phyloP scores from a whole-genome alignment of 768 basidiomycete species.

The Tubosaeta brunneosetosa region DNA sequence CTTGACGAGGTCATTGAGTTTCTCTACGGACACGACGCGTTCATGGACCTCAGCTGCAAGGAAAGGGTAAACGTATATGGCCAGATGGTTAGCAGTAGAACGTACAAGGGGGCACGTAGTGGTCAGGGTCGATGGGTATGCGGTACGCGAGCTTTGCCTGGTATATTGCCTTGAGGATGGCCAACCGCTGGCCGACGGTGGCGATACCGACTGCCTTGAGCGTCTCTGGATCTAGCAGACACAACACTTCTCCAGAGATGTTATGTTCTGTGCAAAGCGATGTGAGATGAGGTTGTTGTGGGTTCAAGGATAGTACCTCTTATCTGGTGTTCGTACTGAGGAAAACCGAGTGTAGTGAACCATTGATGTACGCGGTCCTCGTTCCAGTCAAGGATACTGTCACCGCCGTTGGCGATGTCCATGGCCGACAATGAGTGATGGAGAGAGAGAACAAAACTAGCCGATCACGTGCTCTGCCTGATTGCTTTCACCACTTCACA shows the following conservation, averaged over 20 bases:
- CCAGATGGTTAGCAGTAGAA: slow-evolving; percentile 5
- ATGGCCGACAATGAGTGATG: slow-evolving; percentile 14
- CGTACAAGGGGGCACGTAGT: slow-evolving; percentile 89
- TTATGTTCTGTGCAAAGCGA: slow-evolving; percentile 62
- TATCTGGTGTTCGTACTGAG: slow-evolving; percentile 81
- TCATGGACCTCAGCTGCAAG: slow-evolving; percentile 55
- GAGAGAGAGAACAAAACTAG: slow-evolving; percentile 4
- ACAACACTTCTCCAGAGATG: slow-evolving; percentile 87
- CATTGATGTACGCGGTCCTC: slow-evolving; percentile 77
- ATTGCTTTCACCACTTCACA: no score
- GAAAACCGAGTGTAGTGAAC: slow-evolving; percentile 71
- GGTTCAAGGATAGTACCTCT: slow-evolving; percentile 45
- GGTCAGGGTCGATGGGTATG: slow-evolving; percentile 75
- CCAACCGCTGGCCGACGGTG: slow-evolving; percentile 88
- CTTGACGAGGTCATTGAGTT: slow-evolving; percentile 58
- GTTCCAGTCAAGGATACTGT: slow-evolving; percentile 59
- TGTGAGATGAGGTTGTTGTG: slow-evolving; percentile 2
- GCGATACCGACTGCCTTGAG: slow-evolving; percentile 83
- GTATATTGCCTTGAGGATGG: slow-evolving; percentile 91
- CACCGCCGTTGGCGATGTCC: slow-evolving; percentile 27
- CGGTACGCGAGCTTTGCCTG: slow-evolving; percentile 79
- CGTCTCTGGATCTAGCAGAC: slow-evolving; percentile 75
- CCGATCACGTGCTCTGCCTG: slow-evolving; percentile 16
- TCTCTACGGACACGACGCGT: slow-evolving; percentile 56
- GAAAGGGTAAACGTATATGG: not conserved